These are phyloP conservation scores for Chlamydomonas incerta DNA, from an alignment of 139 green algal species.

Conservation along the genomic window DNA sequence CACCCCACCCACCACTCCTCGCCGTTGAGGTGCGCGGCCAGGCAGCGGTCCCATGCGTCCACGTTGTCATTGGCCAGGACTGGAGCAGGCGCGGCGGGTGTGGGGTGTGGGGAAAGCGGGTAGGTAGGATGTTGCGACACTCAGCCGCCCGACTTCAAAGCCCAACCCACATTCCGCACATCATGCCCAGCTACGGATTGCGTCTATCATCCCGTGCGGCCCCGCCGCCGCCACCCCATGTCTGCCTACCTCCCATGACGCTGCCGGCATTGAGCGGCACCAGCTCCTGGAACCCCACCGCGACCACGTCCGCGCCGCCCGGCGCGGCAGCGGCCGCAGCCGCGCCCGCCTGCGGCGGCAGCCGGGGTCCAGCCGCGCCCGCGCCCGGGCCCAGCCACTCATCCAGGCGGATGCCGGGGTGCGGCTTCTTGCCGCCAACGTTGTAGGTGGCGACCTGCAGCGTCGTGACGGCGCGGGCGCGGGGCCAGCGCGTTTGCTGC, in stretches of 20 bases:
- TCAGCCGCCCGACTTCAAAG: too few species aligned
- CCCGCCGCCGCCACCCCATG: neutral
- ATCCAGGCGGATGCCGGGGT: constrained; percentile 52
- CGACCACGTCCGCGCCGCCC: constrained; percentile 69
- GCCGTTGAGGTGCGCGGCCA: constrained; percentile 69
- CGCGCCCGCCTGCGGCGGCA: neutral
- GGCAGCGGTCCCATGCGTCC: constrained; percentile 66
- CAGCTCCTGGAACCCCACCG: constrained; percentile 87
- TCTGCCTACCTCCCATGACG: constrained; percentile 68
- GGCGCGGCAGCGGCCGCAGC: neutral
- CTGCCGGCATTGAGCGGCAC: constrained; percentile 84
- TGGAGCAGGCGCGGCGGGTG: too few species aligned
- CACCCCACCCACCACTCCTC: constrained; percentile 57
- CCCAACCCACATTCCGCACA: neutral
- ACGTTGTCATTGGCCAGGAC: constrained; percentile 26
- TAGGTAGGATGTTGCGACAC: too few species aligned
- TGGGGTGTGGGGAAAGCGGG: too few species aligned
- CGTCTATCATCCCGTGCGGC: too few species aligned
- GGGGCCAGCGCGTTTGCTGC: too few species aligned
- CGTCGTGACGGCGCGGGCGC: too few species aligned
- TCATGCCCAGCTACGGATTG: too few species aligned
- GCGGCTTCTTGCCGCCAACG: constrained; percentile 76
- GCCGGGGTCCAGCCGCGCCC: neutral
- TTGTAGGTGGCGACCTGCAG: constrained; percentile 79
- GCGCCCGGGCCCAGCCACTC: constrained; percentile 65